Conservation (phyloP, 371 early-diverging fungal genomes). For the Mucor racemosus region DNA sequence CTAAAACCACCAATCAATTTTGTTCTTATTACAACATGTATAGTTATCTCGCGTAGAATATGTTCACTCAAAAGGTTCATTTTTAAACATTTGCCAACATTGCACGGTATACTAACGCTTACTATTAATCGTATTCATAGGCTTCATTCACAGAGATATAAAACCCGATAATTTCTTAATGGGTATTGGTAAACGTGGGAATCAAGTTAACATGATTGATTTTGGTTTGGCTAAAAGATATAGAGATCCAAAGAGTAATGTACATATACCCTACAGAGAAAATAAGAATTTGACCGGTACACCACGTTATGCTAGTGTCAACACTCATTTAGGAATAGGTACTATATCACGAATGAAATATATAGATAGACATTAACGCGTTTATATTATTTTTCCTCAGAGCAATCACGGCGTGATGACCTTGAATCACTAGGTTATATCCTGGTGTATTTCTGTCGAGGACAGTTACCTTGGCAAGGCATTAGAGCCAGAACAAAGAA, state of each 20-base stretch:
- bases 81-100: background rate
- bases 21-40: no score
- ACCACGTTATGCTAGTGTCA: slow-evolving; percentile 98
- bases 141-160: slow-evolving; percentile 80
- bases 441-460: slow-evolving; percentile 99
- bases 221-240: slow-evolving; percentile 99
- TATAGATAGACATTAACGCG: background rate
- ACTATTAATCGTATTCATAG: background rate
- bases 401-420: slow-evolving; percentile 99
- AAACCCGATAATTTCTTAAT: slow-evolving; percentile 99
- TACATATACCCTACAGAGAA: slow-evolving; percentile 98
- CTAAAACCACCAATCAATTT: background rate
- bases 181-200: slow-evolving; percentile 94
- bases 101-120: background rate
- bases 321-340: slow-evolving; percentile 98
- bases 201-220: slow-evolving; percentile 98
- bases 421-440: slow-evolving; percentile 99
- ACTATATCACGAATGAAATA: slow-evolving; percentile 30
- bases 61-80: slow-evolving; percentile 88
- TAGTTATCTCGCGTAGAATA: slow-evolving; percentile 97
- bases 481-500: slow-evolving; percentile 97
- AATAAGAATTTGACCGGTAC: slow-evolving; percentile 99
- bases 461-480: slow-evolving; percentile 99
- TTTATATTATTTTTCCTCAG: slow-evolving; percentile 41
- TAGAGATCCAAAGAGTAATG: slow-evolving; percentile 94